phyloP scores from a whole-genome alignment of 2,329 filamentous ascomycete genomes.

The Ceratocystis lukuohia region DNA sequence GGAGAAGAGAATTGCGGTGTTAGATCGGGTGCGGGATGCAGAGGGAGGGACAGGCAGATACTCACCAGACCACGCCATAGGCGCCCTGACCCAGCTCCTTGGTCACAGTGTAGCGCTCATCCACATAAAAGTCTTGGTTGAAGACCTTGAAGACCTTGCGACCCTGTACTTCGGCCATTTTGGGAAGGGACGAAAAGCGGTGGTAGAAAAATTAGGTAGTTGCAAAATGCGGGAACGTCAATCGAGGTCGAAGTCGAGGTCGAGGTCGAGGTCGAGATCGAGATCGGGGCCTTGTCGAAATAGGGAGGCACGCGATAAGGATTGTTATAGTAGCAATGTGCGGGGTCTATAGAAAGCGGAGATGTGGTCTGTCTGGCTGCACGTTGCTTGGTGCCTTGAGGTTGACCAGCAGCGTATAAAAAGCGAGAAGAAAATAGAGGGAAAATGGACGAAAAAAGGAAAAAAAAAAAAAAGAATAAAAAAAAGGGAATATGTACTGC shows the following conservation, averaged over 20 bases:
- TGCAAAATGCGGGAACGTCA: background rate
- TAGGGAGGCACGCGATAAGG: background rate
- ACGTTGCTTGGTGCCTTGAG: background rate
- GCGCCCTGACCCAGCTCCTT: conserved; percentile 97
- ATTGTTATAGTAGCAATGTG: conserved; percentile 2
- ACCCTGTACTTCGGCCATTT: conserved; percentile 33
- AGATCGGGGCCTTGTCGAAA: background rate
- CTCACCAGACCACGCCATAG: conserved; percentile 95
- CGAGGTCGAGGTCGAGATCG: too few relatives aligned
- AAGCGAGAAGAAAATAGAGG: too few relatives aligned
- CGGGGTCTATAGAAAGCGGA: conserved; percentile 5
- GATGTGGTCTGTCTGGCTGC: conserved; percentile 1
- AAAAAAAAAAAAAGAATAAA: background rate
- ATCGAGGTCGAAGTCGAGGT: too few relatives aligned
- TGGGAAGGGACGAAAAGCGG: conserved; percentile 17
- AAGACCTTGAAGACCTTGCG: conserved; percentile 99
- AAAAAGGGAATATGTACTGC: background rate
- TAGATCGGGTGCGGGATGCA: background rate
- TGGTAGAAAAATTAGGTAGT: background rate
- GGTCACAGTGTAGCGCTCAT: conserved; percentile 94
- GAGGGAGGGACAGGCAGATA: conserved; percentile 10
- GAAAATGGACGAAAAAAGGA: too few relatives aligned
- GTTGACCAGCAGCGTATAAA: too few relatives aligned
- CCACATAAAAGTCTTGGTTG: conserved; percentile 98
- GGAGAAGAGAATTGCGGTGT: conserved; percentile 15